Evolutionary conservation across 139 green algal genomes (phyloP).

Genomic region (Tetraselmis striata): DNA sequence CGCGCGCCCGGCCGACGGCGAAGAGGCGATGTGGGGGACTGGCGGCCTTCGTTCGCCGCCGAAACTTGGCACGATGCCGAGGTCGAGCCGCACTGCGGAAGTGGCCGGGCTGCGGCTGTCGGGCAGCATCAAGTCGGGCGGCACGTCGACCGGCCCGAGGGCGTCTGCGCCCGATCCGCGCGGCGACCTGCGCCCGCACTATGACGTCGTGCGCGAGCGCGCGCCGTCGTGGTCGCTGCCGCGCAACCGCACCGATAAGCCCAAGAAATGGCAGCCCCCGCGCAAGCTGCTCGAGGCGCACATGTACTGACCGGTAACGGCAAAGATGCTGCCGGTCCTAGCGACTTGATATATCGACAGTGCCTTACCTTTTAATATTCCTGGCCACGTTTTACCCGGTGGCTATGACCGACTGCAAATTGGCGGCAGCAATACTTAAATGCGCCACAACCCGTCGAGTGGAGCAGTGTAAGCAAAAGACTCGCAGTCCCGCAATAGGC

Average conservation of each 20-base stretch:
- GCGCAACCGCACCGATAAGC: not conserved
- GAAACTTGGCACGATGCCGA: not conserved
- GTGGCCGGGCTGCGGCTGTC: not conserved
- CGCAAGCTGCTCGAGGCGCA: not conserved
- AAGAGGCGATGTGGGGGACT: not conserved
- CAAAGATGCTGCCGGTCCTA: too few species aligned
- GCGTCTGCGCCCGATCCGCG: not conserved
- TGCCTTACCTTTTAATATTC: too few species aligned
- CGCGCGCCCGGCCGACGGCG: not conserved
- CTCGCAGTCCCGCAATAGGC: too few species aligned
- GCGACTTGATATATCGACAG: too few species aligned
- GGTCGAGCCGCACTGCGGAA: not conserved
- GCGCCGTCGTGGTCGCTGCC: not conserved
- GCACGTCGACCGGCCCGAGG: not conserved
- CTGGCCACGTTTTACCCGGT: too few species aligned
- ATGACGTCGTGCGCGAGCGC: not conserved
- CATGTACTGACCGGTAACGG: too few species aligned
- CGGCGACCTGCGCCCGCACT: not conserved
- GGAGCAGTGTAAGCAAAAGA: too few species aligned
- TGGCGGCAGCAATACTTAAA: too few species aligned
- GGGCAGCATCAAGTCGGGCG: not conserved
- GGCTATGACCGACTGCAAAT: too few species aligned
- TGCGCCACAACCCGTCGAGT: too few species aligned
- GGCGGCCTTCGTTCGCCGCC: not conserved
- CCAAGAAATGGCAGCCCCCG: not conserved